These are phyloP conservation scores for Suillus decipiens DNA, from an alignment of 768 basidiomycete species.

Conservation along the genomic window DNA sequence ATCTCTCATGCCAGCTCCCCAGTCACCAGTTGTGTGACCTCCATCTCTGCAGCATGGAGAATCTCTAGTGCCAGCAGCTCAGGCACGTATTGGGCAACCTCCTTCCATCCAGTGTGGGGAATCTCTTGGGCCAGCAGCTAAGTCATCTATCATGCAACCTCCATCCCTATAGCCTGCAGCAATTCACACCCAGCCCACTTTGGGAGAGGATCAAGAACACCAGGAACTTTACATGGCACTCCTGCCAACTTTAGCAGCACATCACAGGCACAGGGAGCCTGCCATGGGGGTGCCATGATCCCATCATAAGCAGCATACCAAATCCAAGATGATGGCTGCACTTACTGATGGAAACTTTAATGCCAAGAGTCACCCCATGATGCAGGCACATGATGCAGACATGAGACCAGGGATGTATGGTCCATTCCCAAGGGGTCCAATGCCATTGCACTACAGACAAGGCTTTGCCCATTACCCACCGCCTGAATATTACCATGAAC, in stretches of 20 bases:
- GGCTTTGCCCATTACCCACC: neutral
- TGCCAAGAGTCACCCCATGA: neutral
- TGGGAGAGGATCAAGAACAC: no score
- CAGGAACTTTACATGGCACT: no score
- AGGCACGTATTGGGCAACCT: no score
- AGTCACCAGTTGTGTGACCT: neutral
- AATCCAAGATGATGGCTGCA: neutral
- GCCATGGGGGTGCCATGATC: neutral
- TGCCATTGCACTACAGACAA: neutral
- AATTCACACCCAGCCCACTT: no score
- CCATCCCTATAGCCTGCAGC: no score
- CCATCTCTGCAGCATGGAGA: no score
- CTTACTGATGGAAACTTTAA: neutral
- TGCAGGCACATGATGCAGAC: neutral
- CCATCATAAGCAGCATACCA: neutral
- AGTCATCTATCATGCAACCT: no score
- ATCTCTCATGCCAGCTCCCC: neutral
- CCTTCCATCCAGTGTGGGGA: no score
- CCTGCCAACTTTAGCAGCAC: no score
- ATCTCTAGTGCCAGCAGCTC: neutral
- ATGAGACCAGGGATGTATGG: neutral
- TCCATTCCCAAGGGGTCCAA: neutral
- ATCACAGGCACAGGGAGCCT: neutral
- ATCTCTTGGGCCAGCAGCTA: no score
- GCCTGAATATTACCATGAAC: neutral